These are phyloP conservation scores for Funneliformis caledonium DNA, from an alignment of 371 early-diverging fungal species.

Conservation along the genomic window DNA sequence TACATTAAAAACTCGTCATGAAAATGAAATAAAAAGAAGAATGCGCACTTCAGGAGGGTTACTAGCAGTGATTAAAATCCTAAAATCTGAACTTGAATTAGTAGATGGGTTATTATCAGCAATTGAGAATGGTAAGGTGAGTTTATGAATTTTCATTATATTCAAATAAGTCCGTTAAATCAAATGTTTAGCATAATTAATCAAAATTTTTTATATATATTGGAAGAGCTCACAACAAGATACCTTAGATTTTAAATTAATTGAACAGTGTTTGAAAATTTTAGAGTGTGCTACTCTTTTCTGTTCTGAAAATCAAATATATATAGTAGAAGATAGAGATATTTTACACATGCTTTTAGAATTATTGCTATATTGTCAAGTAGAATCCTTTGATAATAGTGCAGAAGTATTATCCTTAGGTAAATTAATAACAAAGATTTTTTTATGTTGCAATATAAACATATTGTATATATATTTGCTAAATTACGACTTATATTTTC, in stretches of 20 bases:
- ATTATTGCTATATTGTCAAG: constrained; percentile 34
- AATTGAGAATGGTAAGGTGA: constrained; percentile 36
- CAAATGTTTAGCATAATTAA: neutral
- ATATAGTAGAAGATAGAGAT: constrained; percentile 31
- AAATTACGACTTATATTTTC: neutral
- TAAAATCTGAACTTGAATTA: constrained; percentile 28
- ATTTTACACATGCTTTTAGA: constrained; percentile 27
- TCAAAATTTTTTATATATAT: neutral
- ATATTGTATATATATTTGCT: neutral
- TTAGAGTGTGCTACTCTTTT: constrained; percentile 16
- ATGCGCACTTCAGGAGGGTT: constrained; percentile 13
- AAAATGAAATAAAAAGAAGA: constrained; percentile 14
- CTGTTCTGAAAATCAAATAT: constrained; percentile 35
- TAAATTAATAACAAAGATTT: neutral
- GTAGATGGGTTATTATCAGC: neutral
- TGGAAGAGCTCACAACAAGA: neutral
- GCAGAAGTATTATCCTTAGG: neutral
- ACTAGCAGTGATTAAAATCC: neutral
- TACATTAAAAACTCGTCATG: constrained; percentile 24
- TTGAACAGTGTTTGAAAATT: constrained; percentile 30
- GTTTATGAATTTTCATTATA: neutral
- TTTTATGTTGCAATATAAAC: neutral
- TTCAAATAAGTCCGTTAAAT: neutral
- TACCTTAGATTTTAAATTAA: constrained; percentile 5
- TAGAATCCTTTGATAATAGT: constrained; percentile 20